phyloP scores from a whole-genome alignment of 768 basidiomycete species.

The Phanerodontia chrysosporium region DNA sequence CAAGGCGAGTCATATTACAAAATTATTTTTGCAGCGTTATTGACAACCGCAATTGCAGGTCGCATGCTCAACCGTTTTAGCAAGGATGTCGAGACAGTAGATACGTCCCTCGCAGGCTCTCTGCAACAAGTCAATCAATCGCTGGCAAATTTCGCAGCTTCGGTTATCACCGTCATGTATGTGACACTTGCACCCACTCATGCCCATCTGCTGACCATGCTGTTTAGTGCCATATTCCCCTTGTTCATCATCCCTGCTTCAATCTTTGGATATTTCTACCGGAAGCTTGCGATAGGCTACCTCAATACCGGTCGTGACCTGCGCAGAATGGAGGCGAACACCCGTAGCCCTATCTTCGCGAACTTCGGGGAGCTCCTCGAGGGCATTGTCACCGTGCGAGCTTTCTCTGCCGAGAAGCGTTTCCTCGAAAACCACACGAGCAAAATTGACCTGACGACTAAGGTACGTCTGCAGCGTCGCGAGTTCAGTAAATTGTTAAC shows the following conservation, averaged over 20 bases:
- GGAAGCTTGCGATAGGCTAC: constrained; percentile 64
- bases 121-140: constrained; percentile 76
- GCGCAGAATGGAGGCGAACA: constrained; percentile 87
- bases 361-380: constrained; percentile 81
- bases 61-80: constrained; percentile 86
- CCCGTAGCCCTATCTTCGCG: constrained; percentile 79
- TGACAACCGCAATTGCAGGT: constrained; percentile 34
- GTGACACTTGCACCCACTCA: constrained; percentile 14
- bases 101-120: constrained; percentile 62
- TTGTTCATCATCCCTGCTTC: constrained; percentile 75
- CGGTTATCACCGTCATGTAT: constrained; percentile 68
- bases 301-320: constrained; percentile 80
- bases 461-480: constrained; percentile 38
- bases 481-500: neutral
- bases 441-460: constrained; percentile 76
- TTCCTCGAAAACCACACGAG: constrained; percentile 73
- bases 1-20: constrained; percentile 42
- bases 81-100: constrained; percentile 86
- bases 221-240: constrained; percentile 67
- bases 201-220: neutral
- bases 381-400: constrained; percentile 89
- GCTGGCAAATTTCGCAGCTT: constrained; percentile 71
- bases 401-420: constrained; percentile 75
- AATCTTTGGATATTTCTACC: constrained; percentile 72
- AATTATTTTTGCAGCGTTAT: neutral